Base-by-base conservation (phyloP, 2,329 filamentous ascomycete species). In the Fusarium floridanum region DNA sequence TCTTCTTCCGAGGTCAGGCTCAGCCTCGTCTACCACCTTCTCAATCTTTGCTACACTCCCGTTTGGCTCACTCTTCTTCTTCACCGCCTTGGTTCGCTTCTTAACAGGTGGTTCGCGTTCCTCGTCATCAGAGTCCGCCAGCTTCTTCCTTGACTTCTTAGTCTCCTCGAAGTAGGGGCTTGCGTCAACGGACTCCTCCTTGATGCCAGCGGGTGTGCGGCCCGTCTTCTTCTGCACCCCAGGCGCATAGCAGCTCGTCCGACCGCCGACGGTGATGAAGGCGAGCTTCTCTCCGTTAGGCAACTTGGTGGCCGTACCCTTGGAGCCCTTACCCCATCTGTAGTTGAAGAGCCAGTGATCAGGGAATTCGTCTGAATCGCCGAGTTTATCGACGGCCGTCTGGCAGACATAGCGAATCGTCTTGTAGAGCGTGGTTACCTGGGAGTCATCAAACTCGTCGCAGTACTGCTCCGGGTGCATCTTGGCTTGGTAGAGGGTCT, bases 381-480 rank as follows among this genome's bases (percentile, higher is more conserved):
- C 95, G 7, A 98, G 88, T 29, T 91, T 86, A 59, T 94, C 94
- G 22, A 96, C 91, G 0, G 96, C 94, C 1, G 91, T 93, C 68
- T 92, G 89, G 81, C 95, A 98, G 10, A 99, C 92, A 72, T 94
- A 91, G 68, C 93, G 88, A 50, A 98, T 91, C 0, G 92, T 89
- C 10, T 91, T 86, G 81, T 97, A 92, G 2, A 99, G 86, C 43
- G 86, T 87, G 73, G 89, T 88, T 72, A 97, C 90, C 81, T 98
- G 92, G 1, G 85, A 88, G 36, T 94, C 90, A 71, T 82, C 87
- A 75, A 98, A 93, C 0, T 94, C 93, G 79, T 98, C 92, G 83
- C 93, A 95, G 84, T 97, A 97, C 81, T 98, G 95, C 81, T 98
- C 96, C 0, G 97, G 97, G 76, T 99, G 96, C 17, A 98, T 88